These are phyloP conservation scores for Rosa chinensis DNA, from an alignment of 306 rosid species.

Conservation along the genomic window DNA sequence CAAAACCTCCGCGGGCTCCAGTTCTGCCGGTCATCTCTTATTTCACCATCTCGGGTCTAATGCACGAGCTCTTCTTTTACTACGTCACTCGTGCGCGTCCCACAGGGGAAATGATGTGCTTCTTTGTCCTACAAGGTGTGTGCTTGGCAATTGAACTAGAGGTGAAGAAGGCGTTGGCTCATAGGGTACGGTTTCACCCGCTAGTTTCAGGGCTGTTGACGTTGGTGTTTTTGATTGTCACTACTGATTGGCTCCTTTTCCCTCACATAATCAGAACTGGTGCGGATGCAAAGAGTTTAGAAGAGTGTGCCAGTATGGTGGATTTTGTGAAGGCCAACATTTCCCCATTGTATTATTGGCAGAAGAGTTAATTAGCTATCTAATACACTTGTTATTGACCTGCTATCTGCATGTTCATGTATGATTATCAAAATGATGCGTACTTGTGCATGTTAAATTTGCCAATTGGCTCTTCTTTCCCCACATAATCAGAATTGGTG, in stretches of 20 bases:
- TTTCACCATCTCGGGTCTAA: background rate
- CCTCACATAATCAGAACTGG: background rate
- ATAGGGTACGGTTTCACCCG: background rate
- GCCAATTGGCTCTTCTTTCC: too few species aligned
- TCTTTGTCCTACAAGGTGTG: background rate
- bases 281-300: background rate
- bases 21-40: background rate
- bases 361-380: background rate
- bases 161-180: background rate
- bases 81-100: background rate
- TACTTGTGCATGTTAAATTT: too few species aligned
- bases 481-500: too few species aligned
- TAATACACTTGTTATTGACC: background rate
- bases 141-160: background rate
- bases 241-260: background rate
- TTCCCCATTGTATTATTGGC: background rate
- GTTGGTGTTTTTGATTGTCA: background rate
- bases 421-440: too few species aligned
- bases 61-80: background rate
- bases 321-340: background rate
- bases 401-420: background rate
- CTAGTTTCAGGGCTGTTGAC: background rate
- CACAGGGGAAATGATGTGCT: constrained; percentile 2
- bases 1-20: background rate
- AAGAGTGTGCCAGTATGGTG: background rate